Base-by-base conservation (phyloP, 2,329 filamentous ascomycete genomes). In the Hirsutella rhossiliensis region DNA sequence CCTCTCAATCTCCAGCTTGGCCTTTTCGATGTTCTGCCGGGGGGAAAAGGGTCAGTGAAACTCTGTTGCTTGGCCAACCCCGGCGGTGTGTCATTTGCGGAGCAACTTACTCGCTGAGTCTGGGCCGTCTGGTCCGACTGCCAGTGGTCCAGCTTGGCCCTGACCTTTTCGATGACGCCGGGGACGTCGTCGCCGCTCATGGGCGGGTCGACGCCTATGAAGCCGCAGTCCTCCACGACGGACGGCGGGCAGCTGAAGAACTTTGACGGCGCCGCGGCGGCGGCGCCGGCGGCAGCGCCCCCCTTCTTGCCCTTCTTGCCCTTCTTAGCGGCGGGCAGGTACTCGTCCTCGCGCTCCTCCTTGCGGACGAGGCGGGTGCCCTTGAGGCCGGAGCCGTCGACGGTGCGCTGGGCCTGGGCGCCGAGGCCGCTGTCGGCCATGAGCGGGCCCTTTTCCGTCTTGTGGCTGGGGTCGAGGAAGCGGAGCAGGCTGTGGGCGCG, bases 1-100 rank as follows among this genome's bases (percentile, higher is more conserved):
- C 54, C 82, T 81, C 61, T 89, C 87, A 50, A 98, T 94, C 65
- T 96, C 88, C 66, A 90, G 90, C 73, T 95, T 84, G 48, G 92
- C 92, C 68, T 96, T 95, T 51, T 87, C 86, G 48, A 97, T 83
- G 73, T 98, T 98, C 92, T 97, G 57, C 27, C 36, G 19, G 12
- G 17, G 23, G 34, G 15, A 8, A 8, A 28, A 8, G 50, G 43
- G 7, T 30, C 43, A 32, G 12, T 32, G 3, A 4, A 32, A 32
- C 4, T n/a, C n/a, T n/a, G 23, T 4, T 7, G 7, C 23, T 23
- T 23, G 23, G 4, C 7, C 7, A 7, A 23, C 7, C 23, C 7
- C 23, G 23, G 23, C 23, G 23, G 4, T 7, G 23, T 23, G 23
- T n/a, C n/a, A 7, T 23, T 4, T 7, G 4, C 23, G 23, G 23